Base-by-base conservation (phyloP, 1,139 yeast species). In the Yamadazyma taylorii region DNA sequence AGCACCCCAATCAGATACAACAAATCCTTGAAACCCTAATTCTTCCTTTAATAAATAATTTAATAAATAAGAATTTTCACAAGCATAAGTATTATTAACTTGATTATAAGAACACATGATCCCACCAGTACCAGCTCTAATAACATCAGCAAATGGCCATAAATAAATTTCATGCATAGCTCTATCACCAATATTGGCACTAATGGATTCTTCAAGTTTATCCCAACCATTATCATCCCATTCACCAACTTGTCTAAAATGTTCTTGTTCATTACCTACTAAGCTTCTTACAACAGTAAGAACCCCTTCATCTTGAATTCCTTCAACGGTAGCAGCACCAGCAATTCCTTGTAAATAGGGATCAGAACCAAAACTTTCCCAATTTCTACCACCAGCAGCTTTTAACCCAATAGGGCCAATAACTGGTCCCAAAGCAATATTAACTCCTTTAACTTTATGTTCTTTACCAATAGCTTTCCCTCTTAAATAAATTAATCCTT, bases 111-210 rank as follows among this genome's bases (percentile, higher is more conserved):
- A 68, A 49, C 85, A 79, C 81, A 81, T 78, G 11, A 80, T 63
- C 17, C 81, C 69, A 1, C 81, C 84, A 22, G 66, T 81, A 11
- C 84, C 84, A 8, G 85, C 80, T 40, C 73, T 68, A 25, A 80
- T 65, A 32, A 75, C 73, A 51, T 80, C 82, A 17, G 82, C 83
- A 62, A 79, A 81, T 5, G 86, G 87, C 84, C 85, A 78, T 37
- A 78, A 57, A 52, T 74, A 80, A 2, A 79, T 54, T 50, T 80
- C 86, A 51, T 79, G 85, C 74, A 81, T 67, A 1, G 80, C 75
- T 27, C 82, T 58, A 52, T 80, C 86, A 35, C 79, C 83, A 34
- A 79, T 72, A 45, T 78, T 77, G 14, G 79, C 58, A 45, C 75
- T 69, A 13, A 74, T 56, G 2, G 77, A 66, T 4, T 51, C 52